Evolutionary conservation across 2,329 filamentous ascomycete genomes (phyloP), one percentile per base, ranked within the genome.

Genomic region (Sporothrix sp.): DNA sequence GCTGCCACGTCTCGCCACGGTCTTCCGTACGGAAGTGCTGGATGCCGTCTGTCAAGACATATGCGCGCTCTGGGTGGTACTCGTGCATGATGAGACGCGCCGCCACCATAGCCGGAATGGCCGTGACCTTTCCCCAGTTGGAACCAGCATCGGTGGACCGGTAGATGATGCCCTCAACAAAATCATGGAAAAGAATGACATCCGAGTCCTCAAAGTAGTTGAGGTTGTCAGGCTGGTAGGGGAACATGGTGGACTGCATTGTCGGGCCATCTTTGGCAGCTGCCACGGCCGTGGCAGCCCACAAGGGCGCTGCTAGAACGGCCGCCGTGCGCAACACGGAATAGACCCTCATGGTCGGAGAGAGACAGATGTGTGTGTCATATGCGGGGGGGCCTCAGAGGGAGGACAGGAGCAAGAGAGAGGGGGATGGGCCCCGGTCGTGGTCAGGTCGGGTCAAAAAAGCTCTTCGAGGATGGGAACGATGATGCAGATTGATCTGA

Each of bases 131-230:
- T 39, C 78, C 68, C 91, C 93, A 98, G 40, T 71, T 78, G 58
- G 78, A 78, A 58, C 93, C 94, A 35, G 86, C 89, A 69, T 97
- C 81, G 42, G 75, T 73, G 39, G 91, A 95, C 54, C 87, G 82
- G 66, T 83, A 89, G 47, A 95, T 74, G 55, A 79, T 80, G 53
- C 76, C 74, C 36, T 76, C 75, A 13, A 73, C 66, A 45, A 71
- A 62, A 63, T 95, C 85, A 60, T 84, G 81, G 62, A 88, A 82
- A 40, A 97, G 68, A 53, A 95, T 73, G 47, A 85, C 79, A 64
- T 95, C 84, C 58, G 87, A 90, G 65, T 91, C 87, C 62, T 93
- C 84, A 63, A 98, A 97, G 69, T 95, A 98, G 68, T 85, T 85
- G 57, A 96, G 71, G 63, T 82, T 81, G 49, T 69, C 64, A 1